These are phyloP conservation scores for Malus fusca DNA, from an alignment of 306 rosid species.

Conservation along the genomic window DNA sequence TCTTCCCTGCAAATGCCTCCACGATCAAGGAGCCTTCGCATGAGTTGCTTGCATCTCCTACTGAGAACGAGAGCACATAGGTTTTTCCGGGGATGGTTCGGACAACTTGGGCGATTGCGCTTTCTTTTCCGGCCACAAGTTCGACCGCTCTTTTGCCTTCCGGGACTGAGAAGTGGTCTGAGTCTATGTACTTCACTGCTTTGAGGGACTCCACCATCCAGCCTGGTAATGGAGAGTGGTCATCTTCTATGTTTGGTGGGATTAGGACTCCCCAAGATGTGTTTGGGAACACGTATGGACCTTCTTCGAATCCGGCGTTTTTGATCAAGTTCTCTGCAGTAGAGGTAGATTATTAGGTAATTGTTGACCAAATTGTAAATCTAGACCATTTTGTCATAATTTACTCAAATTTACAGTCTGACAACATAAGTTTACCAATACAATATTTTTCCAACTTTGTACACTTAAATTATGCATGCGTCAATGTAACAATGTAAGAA, in stretches of 20 bases:
- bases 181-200: conserved; percentile 92
- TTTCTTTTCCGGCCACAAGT: conserved; percentile 84
- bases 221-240: conserved; percentile 87
- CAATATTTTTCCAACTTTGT: neutral
- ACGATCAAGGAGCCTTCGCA: conserved; percentile 88
- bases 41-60: conserved; percentile 84
- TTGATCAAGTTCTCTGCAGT: conserved; percentile 62
- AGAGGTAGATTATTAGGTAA: neutral
- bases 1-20: conserved; percentile 75
- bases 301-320: conserved; percentile 82
- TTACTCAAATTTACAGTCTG: no score
- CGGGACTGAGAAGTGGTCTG: conserved; percentile 72
- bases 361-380: neutral
- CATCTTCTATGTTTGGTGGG: conserved; percentile 92
- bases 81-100: conserved; percentile 66
- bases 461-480: neutral
- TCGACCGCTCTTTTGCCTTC: conserved; percentile 74
- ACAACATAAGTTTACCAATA: neutral
- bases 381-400: neutral
- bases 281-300: conserved; percentile 76
- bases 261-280: conserved; percentile 80
- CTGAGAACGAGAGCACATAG: conserved; percentile 61
- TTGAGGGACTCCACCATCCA: conserved; percentile 98
- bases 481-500: neutral
- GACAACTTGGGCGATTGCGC: conserved; percentile 85